phyloP scores from a whole-genome alignment of 1,139 yeast species.

The Geotrichum phurueaensis region DNA sequence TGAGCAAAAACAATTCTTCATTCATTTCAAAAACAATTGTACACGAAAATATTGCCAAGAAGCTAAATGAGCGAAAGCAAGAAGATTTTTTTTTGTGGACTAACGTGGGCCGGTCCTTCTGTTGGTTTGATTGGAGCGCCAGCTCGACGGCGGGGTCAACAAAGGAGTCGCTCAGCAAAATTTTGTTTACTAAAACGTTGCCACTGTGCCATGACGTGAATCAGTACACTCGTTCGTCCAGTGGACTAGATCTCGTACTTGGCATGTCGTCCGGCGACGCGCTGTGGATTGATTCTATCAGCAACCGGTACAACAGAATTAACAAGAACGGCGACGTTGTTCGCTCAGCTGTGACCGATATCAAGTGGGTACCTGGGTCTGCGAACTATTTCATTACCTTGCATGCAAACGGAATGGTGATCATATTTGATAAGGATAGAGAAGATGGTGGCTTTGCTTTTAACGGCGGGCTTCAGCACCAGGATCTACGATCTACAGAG shows the following conservation, averaged over 20 bases:
- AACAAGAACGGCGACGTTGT: conserved; percentile 42
- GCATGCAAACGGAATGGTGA: conserved; percentile 40
- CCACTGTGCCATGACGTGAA: conserved; percentile 41
- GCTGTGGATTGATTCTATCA: conserved; percentile 49
- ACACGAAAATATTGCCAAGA: conserved; percentile 34
- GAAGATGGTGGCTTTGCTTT: conserved; percentile 35
- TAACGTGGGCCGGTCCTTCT: conserved; percentile 35
- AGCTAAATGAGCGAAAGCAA: conserved; percentile 32
- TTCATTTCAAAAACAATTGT: conserved; percentile 37
- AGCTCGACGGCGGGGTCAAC: conserved; percentile 17
- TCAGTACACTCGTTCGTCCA: conserved; percentile 33
- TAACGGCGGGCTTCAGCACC: conserved; percentile 23
- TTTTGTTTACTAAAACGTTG: conserved; percentile 39
- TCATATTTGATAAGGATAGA: conserved; percentile 39
- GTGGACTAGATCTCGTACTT: conserved; percentile 43
- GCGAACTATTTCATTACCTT: conserved; percentile 38
- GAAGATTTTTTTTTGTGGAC: conserved; percentile 33
- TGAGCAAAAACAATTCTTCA: conserved; percentile 38
- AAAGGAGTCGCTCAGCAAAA: conserved; percentile 38
- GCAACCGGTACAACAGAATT: conserved; percentile 45
- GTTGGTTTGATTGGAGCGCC: conserved; percentile 33
- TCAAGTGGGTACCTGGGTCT: conserved; percentile 41
- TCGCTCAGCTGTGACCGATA: conserved; percentile 35
- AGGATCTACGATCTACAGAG: conserved; percentile 26
- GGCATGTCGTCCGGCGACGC: conserved; percentile 52